Evolutionary conservation across 805 yeast genomes (phyloP), one percentile per base, ranked within the genome.

Genomic region (Zygosaccharomyces kombuchaensis): DNA sequence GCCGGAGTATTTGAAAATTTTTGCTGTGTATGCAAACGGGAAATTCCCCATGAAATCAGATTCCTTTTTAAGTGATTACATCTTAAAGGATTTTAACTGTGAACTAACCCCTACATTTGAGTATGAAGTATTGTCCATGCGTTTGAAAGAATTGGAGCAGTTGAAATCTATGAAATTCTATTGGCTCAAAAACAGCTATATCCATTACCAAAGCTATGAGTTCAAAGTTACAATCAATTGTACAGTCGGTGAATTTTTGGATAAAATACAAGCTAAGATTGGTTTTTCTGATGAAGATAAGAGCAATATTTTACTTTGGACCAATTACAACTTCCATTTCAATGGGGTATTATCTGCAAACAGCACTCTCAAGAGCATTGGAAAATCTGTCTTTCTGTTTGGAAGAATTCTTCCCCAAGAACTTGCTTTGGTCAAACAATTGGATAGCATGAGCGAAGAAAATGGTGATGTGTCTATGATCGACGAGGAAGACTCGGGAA

Each of bases 71-170:
- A 60, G 61, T 9, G 62, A 65, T 25, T 68, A 68, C 44, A 53
- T 69, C 25, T 63, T 73, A 3, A 68, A 68, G 40, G 69, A 69
- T 43, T 56, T 62, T 25, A 62, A 69, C 6, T 59, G 62, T 43
- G 63, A 59, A 26, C 47, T 58, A 9, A 64, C 62, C n/a, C 70
- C 80, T 4, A 57, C 71, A 1, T 76, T 91, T 47, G 82, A 82
- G 53, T 91, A 85, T 61, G 96, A 91, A 58, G 66, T 84, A 1
- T 72, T 93, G 57, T 84, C 80, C 37, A 80, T 89, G 36, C 80
- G 90, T 1, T 69, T 91, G 44, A 74, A 71, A 29, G 95, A 88
- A 51, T 76, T 84, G 56, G 99, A 93, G 64, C 80, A 76, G 51
- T 76, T 87, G 81, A 78, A 78, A 47, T 65, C 79, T 4, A 66